phyloP scores from a whole-genome alignment of 1,284 basidiomycete genomes.

The Malassezia nana region DNA sequence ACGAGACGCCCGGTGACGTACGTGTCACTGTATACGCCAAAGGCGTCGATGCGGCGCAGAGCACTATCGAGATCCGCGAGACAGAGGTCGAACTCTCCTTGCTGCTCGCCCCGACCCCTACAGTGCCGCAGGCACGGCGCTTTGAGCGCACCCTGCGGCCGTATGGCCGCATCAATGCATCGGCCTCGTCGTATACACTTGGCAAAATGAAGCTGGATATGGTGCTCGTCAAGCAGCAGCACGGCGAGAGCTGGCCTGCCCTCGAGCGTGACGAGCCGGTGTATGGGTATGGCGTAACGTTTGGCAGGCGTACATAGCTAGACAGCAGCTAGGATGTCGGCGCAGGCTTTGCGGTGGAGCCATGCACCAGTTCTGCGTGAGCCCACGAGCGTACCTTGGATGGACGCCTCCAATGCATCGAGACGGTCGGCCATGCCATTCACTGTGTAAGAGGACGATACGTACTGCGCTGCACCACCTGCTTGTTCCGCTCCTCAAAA shows the following conservation, averaged over 20 bases:
- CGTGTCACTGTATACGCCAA: constrained; percentile 44
- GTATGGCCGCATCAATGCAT: constrained; percentile 27
- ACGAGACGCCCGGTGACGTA: constrained; percentile 43
- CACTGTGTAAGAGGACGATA: constrained; percentile 25
- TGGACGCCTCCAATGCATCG: constrained; percentile 39
- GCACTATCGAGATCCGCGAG: constrained; percentile 27
- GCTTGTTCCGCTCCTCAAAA: constrained; percentile 34
- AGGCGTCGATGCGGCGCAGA: constrained; percentile 25
- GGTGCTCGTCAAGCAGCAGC: constrained; percentile 32
- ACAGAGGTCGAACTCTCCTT: constrained; percentile 32
- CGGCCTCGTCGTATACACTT: constrained; percentile 30
- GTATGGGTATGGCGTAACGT: constrained; percentile 43
- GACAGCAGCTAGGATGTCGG: background rate
- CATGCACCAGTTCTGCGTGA: constrained; percentile 15
- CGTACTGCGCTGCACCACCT: constrained; percentile 39
- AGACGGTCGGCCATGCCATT: constrained; percentile 44
- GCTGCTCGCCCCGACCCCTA: constrained; percentile 25
- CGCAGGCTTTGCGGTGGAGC: constrained; percentile 1
- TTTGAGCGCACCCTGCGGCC: constrained; percentile 29
- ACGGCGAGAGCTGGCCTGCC: constrained; percentile 42
- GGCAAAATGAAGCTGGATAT: constrained; percentile 45
- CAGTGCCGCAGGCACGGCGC: constrained; percentile 22
- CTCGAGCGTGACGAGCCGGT: constrained; percentile 34
- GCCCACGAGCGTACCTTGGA: constrained; percentile 26
- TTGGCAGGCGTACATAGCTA: constrained; percentile 28